Evolutionary conservation across 768 basidiomycete species (phyloP).

Genomic region (Termitomyces sp.): DNA sequence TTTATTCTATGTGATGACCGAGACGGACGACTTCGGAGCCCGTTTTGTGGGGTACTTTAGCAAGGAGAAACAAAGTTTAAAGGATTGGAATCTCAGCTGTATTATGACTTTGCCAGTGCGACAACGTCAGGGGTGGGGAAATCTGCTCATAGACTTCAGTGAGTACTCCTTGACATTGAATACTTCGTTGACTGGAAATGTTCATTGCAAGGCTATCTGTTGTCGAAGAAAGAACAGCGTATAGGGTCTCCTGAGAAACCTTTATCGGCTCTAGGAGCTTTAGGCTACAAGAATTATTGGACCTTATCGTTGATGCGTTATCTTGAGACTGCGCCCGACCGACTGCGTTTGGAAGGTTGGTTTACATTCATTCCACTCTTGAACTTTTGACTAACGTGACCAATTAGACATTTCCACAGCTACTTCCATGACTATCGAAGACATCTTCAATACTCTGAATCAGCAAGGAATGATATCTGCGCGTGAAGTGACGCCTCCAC

Average conservation of each 20-base stretch:
- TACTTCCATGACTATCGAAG: conserved; percentile 90
- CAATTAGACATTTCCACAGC: conserved; percentile 70
- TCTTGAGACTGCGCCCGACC: conserved; percentile 49
- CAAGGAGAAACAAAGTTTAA: conserved; percentile 96
- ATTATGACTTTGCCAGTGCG: conserved; percentile 98
- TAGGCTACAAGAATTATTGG: conserved; percentile 98
- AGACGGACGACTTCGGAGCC: conserved; percentile 83
- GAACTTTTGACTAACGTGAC: not conserved
- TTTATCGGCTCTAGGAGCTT: conserved; percentile 83
- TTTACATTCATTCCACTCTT: conserved; percentile 4
- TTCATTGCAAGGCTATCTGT: conserved; percentile 68
- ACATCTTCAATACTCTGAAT: conserved; percentile 68
- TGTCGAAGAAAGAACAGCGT: conserved; percentile 92
- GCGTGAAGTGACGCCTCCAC: conserved; percentile 42
- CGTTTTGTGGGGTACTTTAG: conserved; percentile 98
- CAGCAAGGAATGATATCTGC: conserved; percentile 72
- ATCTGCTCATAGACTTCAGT: conserved; percentile 98
- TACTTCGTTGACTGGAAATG: not conserved
- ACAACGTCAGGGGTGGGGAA: conserved; percentile 95
- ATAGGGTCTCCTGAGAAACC: conserved; percentile 95
- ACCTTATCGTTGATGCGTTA: conserved; percentile 81
- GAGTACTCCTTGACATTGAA: conserved; percentile 25
- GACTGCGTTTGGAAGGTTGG: conserved; percentile 72
- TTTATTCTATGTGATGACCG: conserved; percentile 96
- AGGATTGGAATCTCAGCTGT: conserved; percentile 97